These are phyloP conservation scores for Pleomassaria siparia DNA, from an alignment of 2,329 filamentous ascomycete species.

Conservation along the genomic window DNA sequence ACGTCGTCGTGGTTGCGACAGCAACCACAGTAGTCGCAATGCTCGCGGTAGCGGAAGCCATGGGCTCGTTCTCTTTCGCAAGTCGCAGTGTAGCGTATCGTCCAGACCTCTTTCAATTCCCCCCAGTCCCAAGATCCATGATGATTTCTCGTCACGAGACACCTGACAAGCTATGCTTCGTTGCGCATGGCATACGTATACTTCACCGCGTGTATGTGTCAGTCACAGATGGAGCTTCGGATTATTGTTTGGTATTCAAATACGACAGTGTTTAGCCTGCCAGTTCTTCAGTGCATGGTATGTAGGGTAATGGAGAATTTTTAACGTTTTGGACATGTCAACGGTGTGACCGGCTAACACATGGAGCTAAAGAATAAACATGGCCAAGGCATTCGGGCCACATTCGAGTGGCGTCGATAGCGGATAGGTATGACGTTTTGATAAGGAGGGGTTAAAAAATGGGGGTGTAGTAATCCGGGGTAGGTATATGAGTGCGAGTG, in stretches of 20 bases:
- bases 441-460: too few relatives aligned
- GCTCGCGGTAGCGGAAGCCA: slow-evolving; percentile 12
- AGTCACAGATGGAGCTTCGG: too few relatives aligned
- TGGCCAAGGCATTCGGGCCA: slow-evolving; percentile 1
- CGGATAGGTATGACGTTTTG: slow-evolving; percentile 16
- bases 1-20: slow-evolving; percentile 13
- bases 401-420: too few relatives aligned
- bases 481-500: too few relatives aligned
- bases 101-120: slow-evolving; percentile 7
- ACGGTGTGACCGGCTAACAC: slow-evolving; percentile 3
- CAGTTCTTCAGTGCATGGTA: too few relatives aligned
- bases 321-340: slow-evolving; percentile 8
- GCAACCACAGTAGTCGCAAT: neutral
- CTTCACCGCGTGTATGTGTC: neutral
- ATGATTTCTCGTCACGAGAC: neutral
- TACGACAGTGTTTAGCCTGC: too few relatives aligned
- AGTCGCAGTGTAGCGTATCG: slow-evolving; percentile 5
- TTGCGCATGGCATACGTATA: neutral
- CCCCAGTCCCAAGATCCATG: neutral
- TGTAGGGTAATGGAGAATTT: slow-evolving; percentile 11
- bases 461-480: slow-evolving; percentile 21
- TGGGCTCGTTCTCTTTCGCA: slow-evolving; percentile 6
- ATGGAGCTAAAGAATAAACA: neutral
- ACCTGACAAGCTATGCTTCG: neutral
- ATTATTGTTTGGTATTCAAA: too few relatives aligned